Evolutionary conservation across 495 filamentous ascomycete genomes (phyloP), one percentile per base, ranked within the genome.

Genomic region (Bacidia gigantensis): DNA sequence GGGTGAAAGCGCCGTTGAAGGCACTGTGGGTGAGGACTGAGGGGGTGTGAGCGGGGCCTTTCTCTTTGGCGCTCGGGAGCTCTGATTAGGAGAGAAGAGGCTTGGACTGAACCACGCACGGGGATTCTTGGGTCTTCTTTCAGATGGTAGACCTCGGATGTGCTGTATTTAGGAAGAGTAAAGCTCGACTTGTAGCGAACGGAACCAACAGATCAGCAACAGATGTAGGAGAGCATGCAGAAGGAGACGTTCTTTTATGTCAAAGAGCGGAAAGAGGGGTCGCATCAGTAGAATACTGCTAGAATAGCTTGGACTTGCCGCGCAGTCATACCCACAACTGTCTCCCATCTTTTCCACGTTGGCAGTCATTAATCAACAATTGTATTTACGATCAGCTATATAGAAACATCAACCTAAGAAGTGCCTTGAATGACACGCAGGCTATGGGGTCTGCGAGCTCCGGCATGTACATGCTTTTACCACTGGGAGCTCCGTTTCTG

Each of bases 51-150:
- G 45, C 5, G 45, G n/a, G n/a, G n/a, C n/a, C n/a, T n/a, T 9
- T 21, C 26, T 26, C 20, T 11, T 2, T 17, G 24, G 24, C 17
- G n/a, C 26, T 47, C 17, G 5, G 22, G 18, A 47, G 25, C 24
- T 23, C 20, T 47, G 12, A n/a, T 47, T 23, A 47, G 26, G 45
- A 47, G 45, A 24, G 45, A 53, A 12, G 44, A 47, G 44, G 44
- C 44, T 47, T 47, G 44, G 25, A 47, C 21, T 22, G 18, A 21
- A 26, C 22, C 21, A 26, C 17, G 11, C 7, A n/a, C 14, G 23
- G 23, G 35, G 35, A 10, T 39, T 39, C n/a, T 10, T 39, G 10
- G 35, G n/a, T 10, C n/a, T n/a, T n/a, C 23, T 44, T 10, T 22
- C 18, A 44, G 2, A 17, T 44, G 23, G 18, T 44, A 9, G 41